Evolutionary conservation across 2,329 filamentous ascomycete species (phyloP).

Genomic region (Aspergillus ibericus): DNA sequence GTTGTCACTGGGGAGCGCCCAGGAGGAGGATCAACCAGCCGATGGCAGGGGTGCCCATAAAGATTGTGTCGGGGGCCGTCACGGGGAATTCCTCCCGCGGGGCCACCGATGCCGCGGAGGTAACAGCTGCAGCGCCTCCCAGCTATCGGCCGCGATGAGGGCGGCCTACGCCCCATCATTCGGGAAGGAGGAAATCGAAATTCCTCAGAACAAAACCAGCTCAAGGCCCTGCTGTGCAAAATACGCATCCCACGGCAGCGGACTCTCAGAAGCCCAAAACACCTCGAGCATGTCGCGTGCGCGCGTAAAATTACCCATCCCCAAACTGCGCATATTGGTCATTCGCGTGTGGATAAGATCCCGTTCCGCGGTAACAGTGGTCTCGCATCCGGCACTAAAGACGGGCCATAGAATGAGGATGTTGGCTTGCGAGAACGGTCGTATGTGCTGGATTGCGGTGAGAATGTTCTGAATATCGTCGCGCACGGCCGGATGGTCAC

Average conservation of each 20-base stretch:
- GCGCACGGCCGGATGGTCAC: conserved; percentile 19
- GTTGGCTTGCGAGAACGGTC: conserved; percentile 25
- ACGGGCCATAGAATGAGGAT: conserved; percentile 34
- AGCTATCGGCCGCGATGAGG: too few relatives aligned
- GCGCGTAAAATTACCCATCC: conserved; percentile 32
- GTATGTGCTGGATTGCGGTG: conserved; percentile 18
- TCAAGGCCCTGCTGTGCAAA: conserved; percentile 22
- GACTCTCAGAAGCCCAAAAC: conserved; percentile 24
- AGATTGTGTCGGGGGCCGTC: too few relatives aligned
- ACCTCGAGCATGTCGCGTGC: conserved; percentile 18
- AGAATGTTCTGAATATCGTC: conserved; percentile 22
- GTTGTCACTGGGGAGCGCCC: too few relatives aligned
- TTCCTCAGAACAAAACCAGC: conserved; percentile 25
- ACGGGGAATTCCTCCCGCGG: too few relatives aligned
- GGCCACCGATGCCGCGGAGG: too few relatives aligned
- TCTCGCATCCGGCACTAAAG: conserved; percentile 35
- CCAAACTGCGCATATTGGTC: conserved; percentile 28
- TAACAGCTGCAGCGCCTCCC: too few relatives aligned
- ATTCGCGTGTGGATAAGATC: conserved; percentile 25
- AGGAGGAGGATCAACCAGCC: too few relatives aligned
- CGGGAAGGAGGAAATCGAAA: too few relatives aligned
- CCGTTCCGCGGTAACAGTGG: conserved; percentile 17
- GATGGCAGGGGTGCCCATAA: too few relatives aligned
- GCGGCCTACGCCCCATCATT: too few relatives aligned
- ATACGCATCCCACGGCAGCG: conserved; percentile 23